Percentiles rank a stretch among this genome's conserved stretches.
phyloP scores from a whole-genome alignment of 345 rosid genomes.

The Brassica rapa region DNA sequence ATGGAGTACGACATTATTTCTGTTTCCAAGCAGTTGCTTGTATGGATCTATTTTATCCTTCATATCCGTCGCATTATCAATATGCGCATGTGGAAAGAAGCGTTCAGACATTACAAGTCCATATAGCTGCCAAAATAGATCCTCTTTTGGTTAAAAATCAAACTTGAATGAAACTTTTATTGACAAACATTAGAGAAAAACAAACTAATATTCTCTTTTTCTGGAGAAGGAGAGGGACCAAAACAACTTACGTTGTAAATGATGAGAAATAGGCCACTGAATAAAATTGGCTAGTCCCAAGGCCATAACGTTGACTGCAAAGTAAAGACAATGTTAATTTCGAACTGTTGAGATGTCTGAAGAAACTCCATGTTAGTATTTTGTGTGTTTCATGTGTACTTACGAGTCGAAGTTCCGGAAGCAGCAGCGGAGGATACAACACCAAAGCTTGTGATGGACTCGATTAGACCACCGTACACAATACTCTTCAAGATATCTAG shows the following conservation, averaged over 20 bases:
- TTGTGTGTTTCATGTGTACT: conserved; percentile 52
- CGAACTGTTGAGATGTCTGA: neutral
- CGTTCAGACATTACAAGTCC: neutral
- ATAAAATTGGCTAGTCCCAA: conserved; percentile 76
- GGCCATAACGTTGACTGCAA: conserved; percentile 76
- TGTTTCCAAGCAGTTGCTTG: conserved; percentile 50
- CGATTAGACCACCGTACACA: conserved; percentile 39
- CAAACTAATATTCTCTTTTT: neutral
- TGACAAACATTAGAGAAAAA: neutral
- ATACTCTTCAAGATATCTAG: conserved; percentile 62
- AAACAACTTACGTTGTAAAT: conserved; percentile 55
- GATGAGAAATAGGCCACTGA: conserved; percentile 66
- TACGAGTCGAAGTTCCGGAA: conserved; percentile 69
- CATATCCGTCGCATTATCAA: neutral
- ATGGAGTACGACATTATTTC: conserved; percentile 39
- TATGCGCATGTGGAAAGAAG: neutral
- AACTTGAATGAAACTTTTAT: neutral
- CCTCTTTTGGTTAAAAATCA: neutral
- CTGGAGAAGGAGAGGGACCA: neutral
- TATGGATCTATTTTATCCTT: conserved; percentile 48
- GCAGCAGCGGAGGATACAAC: conserved; percentile 87
- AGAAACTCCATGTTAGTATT: neutral
- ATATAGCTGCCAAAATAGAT: conserved; percentile 28
- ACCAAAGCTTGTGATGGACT: conserved; percentile 74
- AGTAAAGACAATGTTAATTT: neutral